Base-by-base conservation (phyloP, 371 early-diverging fungal species). In the Chytridium lagenaria region DNA sequence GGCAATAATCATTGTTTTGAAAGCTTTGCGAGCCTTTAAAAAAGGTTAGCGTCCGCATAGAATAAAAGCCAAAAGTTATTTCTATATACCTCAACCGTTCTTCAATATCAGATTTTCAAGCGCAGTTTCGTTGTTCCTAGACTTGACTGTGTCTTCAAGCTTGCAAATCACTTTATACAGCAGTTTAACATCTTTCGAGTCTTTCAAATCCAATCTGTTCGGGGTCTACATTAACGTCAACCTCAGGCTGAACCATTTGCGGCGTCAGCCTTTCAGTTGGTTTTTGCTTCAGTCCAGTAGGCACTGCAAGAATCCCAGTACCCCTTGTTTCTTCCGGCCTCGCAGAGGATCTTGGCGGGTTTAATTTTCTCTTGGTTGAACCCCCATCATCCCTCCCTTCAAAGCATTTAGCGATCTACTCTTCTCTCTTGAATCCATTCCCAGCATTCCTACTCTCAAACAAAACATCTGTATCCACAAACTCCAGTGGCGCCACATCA, bases 1-100 rank as follows among this genome's bases (percentile, higher is more conserved):
- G 22, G 37, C 23, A 34, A 38, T 22, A 0, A 75, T 67, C 22
- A 75, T n/a, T n/a, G n/a, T n/a, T n/a, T n/a, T n/a, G n/a, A n/a
- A n/a, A n/a, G n/a, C n/a, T n/a, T n/a, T n/a, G n/a, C n/a, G n/a
- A n/a, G n/a, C n/a, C n/a, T n/a, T n/a, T n/a, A n/a, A n/a, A n/a
- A n/a, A n/a, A n/a, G n/a, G n/a, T n/a, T n/a, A n/a, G n/a, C n/a
- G n/a, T n/a, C n/a, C n/a, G n/a, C n/a, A n/a, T n/a, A n/a, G n/a
- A n/a, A n/a, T n/a, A n/a, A n/a, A n/a, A n/a, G n/a, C n/a, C n/a
- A n/a, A n/a, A n/a, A n/a, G n/a, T n/a, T n/a, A n/a, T n/a, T n/a
- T n/a, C n/a, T n/a, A n/a, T n/a, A n/a, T 37, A 66, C 66, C 44
- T 66, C 44, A 38, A 3, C 15, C 66, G 66, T 19, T 66, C 49